Conservation (phyloP, 192 early-diverging fungal species). For the Dissophora ornata region DNA sequence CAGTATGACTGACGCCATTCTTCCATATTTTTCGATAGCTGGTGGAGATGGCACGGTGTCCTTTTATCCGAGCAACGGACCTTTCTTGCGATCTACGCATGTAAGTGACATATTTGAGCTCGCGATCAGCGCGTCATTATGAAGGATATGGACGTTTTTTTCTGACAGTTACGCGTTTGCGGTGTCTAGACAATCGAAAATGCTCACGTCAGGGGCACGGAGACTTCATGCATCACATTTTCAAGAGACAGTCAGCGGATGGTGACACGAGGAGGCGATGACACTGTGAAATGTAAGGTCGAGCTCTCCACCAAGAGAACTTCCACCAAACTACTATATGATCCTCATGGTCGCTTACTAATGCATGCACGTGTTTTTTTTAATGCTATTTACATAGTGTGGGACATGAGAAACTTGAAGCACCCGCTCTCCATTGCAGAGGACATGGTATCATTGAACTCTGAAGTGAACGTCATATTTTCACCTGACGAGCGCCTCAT, state of each 20-base stretch:
- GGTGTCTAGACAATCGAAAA: conserved; percentile 62
- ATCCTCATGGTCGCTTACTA: no score
- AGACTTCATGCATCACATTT: conserved; percentile 77
- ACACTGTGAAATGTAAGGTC: conserved; percentile 82
- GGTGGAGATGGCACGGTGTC: conserved; percentile 81
- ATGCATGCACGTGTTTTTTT: no score
- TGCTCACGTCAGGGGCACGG: conserved; percentile 76
- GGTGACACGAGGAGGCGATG: conserved; percentile 84
- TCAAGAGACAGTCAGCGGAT: conserved; percentile 73
- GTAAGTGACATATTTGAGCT: conserved; percentile 64
- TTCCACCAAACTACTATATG: no score
- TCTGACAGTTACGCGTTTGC: no score
- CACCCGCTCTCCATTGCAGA: conserved; percentile 67
- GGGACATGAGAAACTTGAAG: conserved; percentile 87
- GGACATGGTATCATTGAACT: conserved; percentile 71
- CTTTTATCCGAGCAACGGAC: conserved; percentile 78
- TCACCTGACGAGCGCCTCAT: conserved; percentile 84
- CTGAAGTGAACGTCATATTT: conserved; percentile 85
- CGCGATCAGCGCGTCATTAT: no score
- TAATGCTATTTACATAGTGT: no score
- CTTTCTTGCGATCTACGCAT: conserved; percentile 71
- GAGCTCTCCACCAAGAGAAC: no score
- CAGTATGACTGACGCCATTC: neutral
- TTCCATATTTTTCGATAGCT: conserved; percentile 54
- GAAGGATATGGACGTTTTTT: no score